Evolutionary conservation across 2,329 filamentous ascomycete genomes (phyloP).

Genomic region (Aspergillus oerlinghausenensis): DNA sequence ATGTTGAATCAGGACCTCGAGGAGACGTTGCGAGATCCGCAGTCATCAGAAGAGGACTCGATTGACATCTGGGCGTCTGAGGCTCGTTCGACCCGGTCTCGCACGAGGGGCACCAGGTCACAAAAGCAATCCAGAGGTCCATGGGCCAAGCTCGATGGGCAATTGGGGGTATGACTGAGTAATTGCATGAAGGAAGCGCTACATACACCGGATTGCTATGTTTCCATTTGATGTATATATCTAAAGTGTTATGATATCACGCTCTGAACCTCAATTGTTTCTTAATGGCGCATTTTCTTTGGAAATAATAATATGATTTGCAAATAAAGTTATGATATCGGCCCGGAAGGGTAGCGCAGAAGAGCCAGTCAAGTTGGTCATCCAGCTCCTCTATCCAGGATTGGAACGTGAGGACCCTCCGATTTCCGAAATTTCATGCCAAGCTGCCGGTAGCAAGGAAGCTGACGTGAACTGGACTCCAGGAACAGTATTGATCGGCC

Average conservation of each 20-base stretch:
- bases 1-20: constrained; percentile 32
- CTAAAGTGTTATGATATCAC: background rate
- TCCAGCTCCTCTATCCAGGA: background rate
- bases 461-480: background rate
- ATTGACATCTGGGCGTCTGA: constrained; percentile 31
- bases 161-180: constrained; percentile 25
- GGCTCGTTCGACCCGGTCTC: constrained; percentile 20
- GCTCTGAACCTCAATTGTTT: background rate
- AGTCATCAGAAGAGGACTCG: constrained; percentile 12
- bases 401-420: background rate
- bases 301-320: background rate
- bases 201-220: background rate
- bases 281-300: background rate
- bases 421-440: background rate
- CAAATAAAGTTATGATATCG: background rate
- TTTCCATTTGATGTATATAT: background rate
- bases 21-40: constrained; percentile 15
- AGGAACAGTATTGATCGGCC: background rate
- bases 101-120: constrained; percentile 12
- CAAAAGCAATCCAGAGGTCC: constrained; percentile 29
- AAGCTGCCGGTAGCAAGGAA: background rate
- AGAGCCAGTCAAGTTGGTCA: background rate
- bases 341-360: background rate
- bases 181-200: background rate
- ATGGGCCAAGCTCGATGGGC: constrained; percentile 35